These are phyloP conservation scores for Singerocomus rubriflavus DNA, from an alignment of 1,284 basidiomycete species.

Conservation along the genomic window DNA sequence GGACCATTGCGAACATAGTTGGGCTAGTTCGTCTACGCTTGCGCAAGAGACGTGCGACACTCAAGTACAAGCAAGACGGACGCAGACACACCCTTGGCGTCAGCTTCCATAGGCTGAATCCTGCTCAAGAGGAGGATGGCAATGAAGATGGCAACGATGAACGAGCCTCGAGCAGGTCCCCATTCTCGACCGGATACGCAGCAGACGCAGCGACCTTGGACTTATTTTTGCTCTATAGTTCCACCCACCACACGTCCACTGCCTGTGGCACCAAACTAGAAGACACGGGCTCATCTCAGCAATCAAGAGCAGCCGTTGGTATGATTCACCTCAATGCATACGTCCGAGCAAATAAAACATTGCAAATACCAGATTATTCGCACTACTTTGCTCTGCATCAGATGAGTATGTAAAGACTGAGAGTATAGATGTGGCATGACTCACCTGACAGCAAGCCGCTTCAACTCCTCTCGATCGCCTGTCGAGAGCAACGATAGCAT, in stretches of 20 bases:
- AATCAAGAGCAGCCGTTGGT: not conserved
- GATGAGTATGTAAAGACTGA: not conserved
- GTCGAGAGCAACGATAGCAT: constrained; percentile 82
- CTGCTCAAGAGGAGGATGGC: no score
- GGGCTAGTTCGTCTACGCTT: no score
- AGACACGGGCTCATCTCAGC: not conserved
- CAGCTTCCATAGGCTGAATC: no score
- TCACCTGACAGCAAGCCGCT: constrained; percentile 61
- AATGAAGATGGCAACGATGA: no score
- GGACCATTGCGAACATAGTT: no score
- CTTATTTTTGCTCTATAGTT: constrained; percentile 68
- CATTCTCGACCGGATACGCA: constrained; percentile 72
- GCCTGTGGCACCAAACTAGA: constrained; percentile 57
- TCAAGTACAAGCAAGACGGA: no score
- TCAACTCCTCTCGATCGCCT: constrained; percentile 76
- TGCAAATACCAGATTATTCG: constrained; percentile 94
- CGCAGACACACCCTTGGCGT: no score
- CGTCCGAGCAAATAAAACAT: constrained; percentile 85
- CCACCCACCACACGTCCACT: constrained; percentile 76
- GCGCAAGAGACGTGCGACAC: no score
- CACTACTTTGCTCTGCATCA: constrained; percentile 63
- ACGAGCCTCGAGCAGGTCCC: no score
- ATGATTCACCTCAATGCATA: constrained; percentile 77
- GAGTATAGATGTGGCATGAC: constrained; percentile 20
- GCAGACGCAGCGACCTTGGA: constrained; percentile 80